Evolutionary conservation across 176 grass and related monocot species (phyloP), one percentile per base, ranked within the genome.

Genomic region (Ananas comosus): DNA sequence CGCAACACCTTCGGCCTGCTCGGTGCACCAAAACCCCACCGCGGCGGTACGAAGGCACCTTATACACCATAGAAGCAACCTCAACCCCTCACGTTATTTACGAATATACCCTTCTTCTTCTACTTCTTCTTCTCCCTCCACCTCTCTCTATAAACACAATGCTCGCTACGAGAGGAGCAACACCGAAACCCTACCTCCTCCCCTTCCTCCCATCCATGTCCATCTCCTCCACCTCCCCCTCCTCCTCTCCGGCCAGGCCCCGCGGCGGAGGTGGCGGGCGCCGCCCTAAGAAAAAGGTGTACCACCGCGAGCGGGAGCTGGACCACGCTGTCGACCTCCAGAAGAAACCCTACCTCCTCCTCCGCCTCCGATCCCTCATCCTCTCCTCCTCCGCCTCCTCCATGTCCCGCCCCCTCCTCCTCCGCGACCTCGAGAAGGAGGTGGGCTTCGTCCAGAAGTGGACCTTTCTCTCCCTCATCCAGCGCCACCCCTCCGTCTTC

Each of bases 281-380:
- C 18, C 82, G 84, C 10, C 77, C 93, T 0, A 97, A 92, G 83
- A 92, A 92, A 76, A 97, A 90, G 68, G 51, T 97, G 48, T 97
- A 97, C 81, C 77, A 92, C 68, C 84, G 89, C 24, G 86, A 89
- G 3, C 77, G 82, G 52, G 80, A 80, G 21, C 86, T 97, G 49
- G 86, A 92, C 81, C 92, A 85, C 79, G 83, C 80, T 71, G 87
- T 90, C 74, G 89, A 92, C 71, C 84, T 97, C 72, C 86, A 87
- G 58, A 97, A 97, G 80, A 83, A 82, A 70, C 94, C 86, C 14
- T 18, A 84, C 10, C 84, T 88, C 29, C 68, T 92, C 56, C 89
- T 92, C 27, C 80, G 57, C 3, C 89, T 92, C 58, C 81, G 78
- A 13, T 76, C 83, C 24, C 29, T 90, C 74, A 79, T 97, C 33